Evolutionary conservation across 768 basidiomycete genomes (phyloP).

Genomic region (Russula lepida): DNA sequence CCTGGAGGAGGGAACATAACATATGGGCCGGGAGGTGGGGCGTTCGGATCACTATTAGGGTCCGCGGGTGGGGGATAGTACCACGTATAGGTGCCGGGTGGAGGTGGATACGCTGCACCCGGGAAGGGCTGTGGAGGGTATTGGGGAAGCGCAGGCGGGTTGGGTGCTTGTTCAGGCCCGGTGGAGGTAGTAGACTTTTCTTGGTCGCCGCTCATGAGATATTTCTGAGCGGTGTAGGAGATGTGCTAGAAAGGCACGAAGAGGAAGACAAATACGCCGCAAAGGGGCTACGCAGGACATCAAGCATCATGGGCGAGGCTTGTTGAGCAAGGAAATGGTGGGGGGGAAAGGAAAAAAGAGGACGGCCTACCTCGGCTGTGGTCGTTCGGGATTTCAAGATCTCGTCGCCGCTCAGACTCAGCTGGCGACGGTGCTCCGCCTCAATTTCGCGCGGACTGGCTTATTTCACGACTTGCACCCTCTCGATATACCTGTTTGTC

Average conservation of each 20-base stretch:
- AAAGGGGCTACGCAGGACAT: background rate
- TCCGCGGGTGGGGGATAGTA: conserved; percentile 20
- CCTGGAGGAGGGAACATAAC: conserved; percentile 21
- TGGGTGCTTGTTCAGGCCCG: conserved; percentile 6
- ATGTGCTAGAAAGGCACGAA: background rate
- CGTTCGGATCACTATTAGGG: conserved; percentile 16
- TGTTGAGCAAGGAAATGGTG: background rate
- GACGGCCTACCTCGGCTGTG: conserved; percentile 17
- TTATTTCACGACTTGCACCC: background rate
- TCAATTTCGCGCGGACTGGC: conserved; percentile 10
- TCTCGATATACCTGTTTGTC: background rate
- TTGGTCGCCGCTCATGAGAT: conserved; percentile 20
- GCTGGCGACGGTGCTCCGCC: conserved; percentile 18
- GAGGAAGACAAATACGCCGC: background rate
- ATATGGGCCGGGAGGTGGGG: conserved; percentile 12
- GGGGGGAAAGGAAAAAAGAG: background rate
- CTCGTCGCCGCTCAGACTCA: conserved; percentile 24
- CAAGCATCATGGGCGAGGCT: background rate
- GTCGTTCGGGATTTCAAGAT: conserved; percentile 23
- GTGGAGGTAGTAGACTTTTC: conserved; percentile 8
- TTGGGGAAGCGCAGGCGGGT: conserved; percentile 14
- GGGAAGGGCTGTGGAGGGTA: conserved; percentile 18
- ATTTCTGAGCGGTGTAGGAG: background rate
- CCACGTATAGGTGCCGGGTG: conserved; percentile 18
- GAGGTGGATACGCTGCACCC: conserved; percentile 15